Base-by-base conservation (phyloP, 108 stramenopile species). In the Skeletonema grethae region DNA sequence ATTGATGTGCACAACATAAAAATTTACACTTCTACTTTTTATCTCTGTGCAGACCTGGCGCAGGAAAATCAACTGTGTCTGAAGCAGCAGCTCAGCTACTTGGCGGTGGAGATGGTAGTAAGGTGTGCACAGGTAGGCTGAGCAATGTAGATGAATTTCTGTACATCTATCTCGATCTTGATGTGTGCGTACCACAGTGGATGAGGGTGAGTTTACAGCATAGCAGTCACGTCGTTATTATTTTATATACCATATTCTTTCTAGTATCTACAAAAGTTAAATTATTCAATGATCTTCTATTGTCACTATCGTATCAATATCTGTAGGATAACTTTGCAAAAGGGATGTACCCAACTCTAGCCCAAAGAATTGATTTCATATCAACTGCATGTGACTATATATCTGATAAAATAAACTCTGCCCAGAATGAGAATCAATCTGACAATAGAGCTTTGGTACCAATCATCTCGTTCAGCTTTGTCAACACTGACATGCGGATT, bases 121-220 rank as follows among this genome's bases (percentile, higher is more conserved):
- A 50, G 2, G 50, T 56, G 13, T 7, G 53, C 31, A 12, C 11
- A 10, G 30, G 28, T 16, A 43, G 22, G 30, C 28, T 20, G 31
- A 9, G 35, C 29, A 16, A 32, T 34, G 38, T 71, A 71, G 29
- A 61, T 61, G 70, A 25, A 32, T 53, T 36, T 71, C 7, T 63
- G 24, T 71, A 71, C 31, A 61, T 71, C 28, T 25, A 61, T 35
- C 46, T 71, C 10, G 89, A 90, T 75, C 67, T 90, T 12, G 89
- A 90, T 73, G 84, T 87, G 29, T 90, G 89, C 61, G 75, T 90
- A 5, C 84, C 89, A 11, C 86, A 90, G 75, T 83, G 80, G 76
- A 87, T 90, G 89, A 67, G 63, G 22, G 67, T 69, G 38, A 57
- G 57, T 34, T 32, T 55, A 30, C 25, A 46, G 15, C 12, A 38